phyloP scores from a whole-genome alignment of 2,329 filamentous ascomycete species.

The Colletotrichum karsti region DNA sequence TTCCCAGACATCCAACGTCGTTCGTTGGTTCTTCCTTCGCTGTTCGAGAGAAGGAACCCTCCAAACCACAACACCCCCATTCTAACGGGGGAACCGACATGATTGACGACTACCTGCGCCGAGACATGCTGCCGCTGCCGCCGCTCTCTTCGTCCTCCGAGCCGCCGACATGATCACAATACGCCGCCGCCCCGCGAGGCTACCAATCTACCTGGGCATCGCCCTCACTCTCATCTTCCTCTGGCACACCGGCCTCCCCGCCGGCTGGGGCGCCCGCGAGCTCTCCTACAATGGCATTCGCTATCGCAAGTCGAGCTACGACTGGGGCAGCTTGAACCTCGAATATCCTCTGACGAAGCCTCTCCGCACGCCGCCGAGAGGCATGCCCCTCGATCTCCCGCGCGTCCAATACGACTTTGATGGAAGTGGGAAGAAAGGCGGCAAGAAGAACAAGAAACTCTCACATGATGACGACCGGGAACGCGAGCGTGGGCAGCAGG shows the following conservation, averaged over 20 bases:
- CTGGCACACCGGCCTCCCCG: constrained; percentile 21
- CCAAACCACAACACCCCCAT: not conserved
- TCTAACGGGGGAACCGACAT: constrained; percentile 15
- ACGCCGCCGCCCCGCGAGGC: constrained; percentile 27
- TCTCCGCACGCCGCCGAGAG: constrained; percentile 43
- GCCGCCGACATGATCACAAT: constrained; percentile 31
- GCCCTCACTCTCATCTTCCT: constrained; percentile 14
- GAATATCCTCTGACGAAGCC: constrained; percentile 42
- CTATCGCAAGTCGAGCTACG: constrained; percentile 38
- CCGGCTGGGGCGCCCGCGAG: constrained; percentile 1
- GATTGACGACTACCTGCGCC: constrained; percentile 11
- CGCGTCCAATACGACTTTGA: constrained; percentile 40
- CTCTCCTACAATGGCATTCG: constrained; percentile 16
- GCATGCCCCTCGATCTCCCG: constrained; percentile 35
- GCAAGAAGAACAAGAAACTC: constrained; percentile 29
- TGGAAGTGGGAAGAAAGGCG: constrained; percentile 22
- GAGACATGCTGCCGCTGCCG: constrained; percentile 25
- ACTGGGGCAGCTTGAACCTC: constrained; percentile 45
- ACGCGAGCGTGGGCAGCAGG: constrained; percentile 18
- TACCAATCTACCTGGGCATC: constrained; percentile 24
- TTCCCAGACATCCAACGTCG: not conserved
- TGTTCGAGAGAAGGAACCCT: not conserved
- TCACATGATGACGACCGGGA: constrained; percentile 44
- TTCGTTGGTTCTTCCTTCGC: not conserved
- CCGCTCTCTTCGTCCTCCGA: constrained; percentile 8